Evolutionary conservation across 169 alveolate genomes (phyloP).

Genomic region (Nephromyces sp.): DNA sequence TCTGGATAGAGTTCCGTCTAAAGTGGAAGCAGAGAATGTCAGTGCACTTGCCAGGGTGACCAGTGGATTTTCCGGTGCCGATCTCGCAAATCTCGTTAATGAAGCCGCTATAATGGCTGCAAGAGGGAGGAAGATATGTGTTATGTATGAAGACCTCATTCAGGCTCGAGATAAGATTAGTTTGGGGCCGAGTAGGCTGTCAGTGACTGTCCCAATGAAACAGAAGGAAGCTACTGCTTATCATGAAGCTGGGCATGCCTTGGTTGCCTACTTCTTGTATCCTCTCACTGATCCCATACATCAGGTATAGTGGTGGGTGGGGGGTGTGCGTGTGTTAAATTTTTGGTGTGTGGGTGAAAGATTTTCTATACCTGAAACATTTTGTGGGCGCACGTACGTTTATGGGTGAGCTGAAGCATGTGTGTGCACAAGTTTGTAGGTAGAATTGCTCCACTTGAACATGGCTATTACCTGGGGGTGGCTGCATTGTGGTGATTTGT

Average conservation of each 20-base stretch:
- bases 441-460: no score
- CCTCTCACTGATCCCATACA: conserved; percentile 83
- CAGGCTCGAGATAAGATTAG: conserved; percentile 84
- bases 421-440: no score
- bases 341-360: no score
- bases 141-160: conserved; percentile 62
- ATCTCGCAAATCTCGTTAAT: conserved; percentile 70
- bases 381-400: no score
- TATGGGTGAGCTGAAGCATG: no score
- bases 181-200: conserved; percentile 78
- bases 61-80: conserved; percentile 81
- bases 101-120: conserved; percentile 74
- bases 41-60: conserved; percentile 55
- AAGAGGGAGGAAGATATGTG: conserved; percentile 38
- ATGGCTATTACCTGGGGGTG: no score
- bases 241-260: conserved; percentile 83
- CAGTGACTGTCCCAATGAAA: conserved; percentile 56
- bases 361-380: no score
- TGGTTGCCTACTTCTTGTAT: conserved; percentile 69
- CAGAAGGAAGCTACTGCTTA: conserved; percentile 79
- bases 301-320: conserved; percentile 89
- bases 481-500: no score
- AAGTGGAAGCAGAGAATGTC: no score
- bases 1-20: no score
- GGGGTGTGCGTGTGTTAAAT: conserved; percentile 82